A percentile compares a stretch with the other conserved stretches of the same genome.
These are phyloP conservation scores for Lupinus albus DNA, from an alignment of 306 rosid genomes.

Conservation along the genomic window DNA sequence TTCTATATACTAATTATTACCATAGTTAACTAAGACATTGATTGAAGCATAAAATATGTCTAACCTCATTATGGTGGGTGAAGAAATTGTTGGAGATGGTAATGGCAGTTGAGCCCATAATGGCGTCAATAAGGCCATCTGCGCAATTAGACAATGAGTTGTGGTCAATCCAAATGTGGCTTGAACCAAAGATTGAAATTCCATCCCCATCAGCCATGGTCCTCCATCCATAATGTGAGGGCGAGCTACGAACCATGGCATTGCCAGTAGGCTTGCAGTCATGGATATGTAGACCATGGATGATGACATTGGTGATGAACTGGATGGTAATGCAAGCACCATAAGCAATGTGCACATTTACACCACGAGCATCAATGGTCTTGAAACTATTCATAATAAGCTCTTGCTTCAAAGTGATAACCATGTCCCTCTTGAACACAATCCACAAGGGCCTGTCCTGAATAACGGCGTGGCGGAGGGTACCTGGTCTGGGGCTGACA, in stretches of 20 bases:
- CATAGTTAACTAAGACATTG: background rate
- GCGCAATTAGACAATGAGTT: constrained; percentile 83
- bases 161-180: constrained; percentile 93
- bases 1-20: background rate
- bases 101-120: constrained; percentile 91
- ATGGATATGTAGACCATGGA: constrained; percentile 85
- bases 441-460: constrained; percentile 90
- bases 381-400: constrained; percentile 94
- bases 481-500: constrained; percentile 75
- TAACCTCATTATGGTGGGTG: constrained; percentile 95
- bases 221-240: constrained; percentile 92
- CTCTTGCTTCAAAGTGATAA: constrained; percentile 86
- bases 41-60: background rate
- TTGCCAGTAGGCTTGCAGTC: constrained; percentile 89
- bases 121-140: constrained; percentile 89
- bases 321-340: constrained; percentile 93
- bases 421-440: constrained; percentile 96
- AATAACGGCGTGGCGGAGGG: constrained; percentile 92
- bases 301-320: constrained; percentile 79
- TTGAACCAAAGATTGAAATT: constrained; percentile 77
- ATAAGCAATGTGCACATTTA: constrained; percentile 81
- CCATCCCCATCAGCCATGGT: constrained; percentile 92
- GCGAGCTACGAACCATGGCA: constrained; percentile 96
- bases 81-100: constrained; percentile 91
- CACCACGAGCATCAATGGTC: constrained; percentile 92